Evolutionary conservation across 345 rosid genomes (phyloP).

Genomic region (Eucalyptus sp.): DNA sequence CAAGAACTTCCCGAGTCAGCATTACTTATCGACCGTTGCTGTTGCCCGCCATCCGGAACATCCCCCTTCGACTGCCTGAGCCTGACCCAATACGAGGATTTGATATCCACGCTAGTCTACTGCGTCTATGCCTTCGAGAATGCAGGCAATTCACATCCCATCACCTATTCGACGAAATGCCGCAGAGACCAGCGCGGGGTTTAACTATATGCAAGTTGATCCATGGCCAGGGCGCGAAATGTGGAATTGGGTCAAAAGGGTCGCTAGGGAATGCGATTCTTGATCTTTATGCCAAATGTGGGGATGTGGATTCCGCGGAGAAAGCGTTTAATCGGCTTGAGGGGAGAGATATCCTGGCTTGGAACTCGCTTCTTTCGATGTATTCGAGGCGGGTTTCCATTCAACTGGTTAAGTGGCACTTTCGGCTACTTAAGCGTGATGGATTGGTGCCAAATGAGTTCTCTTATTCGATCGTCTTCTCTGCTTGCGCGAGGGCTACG

Average conservation of each 20-base stretch:
- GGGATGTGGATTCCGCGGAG: conserved; percentile 36
- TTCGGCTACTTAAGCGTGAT: conserved; percentile 18
- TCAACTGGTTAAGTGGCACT: conserved; percentile 22
- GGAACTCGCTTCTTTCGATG: conserved; percentile 78
- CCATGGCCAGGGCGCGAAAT: conserved; percentile 34
- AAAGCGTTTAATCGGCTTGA: conserved; percentile 43
- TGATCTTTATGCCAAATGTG: conserved; percentile 82
- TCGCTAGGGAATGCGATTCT: conserved; percentile 47
- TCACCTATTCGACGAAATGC: conserved; percentile 63
- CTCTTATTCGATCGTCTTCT: conserved; percentile 60
- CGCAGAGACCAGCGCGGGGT: conserved; percentile 25
- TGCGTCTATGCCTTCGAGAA: conserved; percentile 25
- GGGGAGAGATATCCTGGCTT: conserved; percentile 43
- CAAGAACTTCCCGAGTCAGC: neutral
- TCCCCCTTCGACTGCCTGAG: neutral
- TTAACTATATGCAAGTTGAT: conserved; percentile 27
- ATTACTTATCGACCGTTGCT: neutral
- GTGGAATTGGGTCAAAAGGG: conserved; percentile 40
- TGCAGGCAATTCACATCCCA: conserved; percentile 35
- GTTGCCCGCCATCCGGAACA: neutral
- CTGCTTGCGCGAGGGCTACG: conserved; percentile 49
- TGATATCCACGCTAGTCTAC: conserved; percentile 8
- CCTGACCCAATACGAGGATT: neutral
- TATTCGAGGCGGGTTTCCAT: conserved; percentile 36
- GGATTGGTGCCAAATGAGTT: conserved; percentile 56